Percentiles rank a stretch among this genome's conserved stretches.
These are phyloP conservation scores for Datura wrightii DNA, from an alignment of 257 asterid species.

Conservation along the genomic window DNA sequence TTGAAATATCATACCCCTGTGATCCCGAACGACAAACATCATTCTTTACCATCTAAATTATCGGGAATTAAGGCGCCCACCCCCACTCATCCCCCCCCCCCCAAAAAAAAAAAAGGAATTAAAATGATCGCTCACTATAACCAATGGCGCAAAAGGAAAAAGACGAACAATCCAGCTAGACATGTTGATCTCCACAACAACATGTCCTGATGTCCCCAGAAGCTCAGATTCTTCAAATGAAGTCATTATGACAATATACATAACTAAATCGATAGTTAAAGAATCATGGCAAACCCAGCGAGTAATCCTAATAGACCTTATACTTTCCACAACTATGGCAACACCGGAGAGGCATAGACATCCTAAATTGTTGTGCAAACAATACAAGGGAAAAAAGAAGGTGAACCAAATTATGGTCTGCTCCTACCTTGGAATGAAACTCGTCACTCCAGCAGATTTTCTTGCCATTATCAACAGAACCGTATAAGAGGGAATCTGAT, in stretches of 20 bases:
- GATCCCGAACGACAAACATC: not conserved
- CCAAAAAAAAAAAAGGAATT: not conserved
- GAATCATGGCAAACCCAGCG: not conserved
- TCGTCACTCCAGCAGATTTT: slow-evolving; percentile 91
- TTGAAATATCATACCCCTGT: not conserved
- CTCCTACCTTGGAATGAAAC: slow-evolving; percentile 84
- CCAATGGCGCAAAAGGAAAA: not conserved
- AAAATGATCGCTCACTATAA: not conserved
- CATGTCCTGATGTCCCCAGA: not conserved
- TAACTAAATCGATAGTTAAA: not conserved
- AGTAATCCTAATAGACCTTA: not conserved
- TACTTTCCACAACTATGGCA: slow-evolving; percentile 9
- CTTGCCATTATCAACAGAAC: slow-evolving; percentile 97
- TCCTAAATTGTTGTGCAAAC: slow-evolving; percentile 6
- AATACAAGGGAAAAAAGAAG: slow-evolving; percentile 2
- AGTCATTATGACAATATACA: not conserved
- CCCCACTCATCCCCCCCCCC: not conserved
- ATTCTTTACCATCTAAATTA: slow-evolving; percentile 6
- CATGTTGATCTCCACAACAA: not conserved
- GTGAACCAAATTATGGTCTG: not conserved
- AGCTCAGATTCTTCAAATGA: slow-evolving; percentile 27
- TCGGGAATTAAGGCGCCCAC: not conserved
- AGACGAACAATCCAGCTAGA: not conserved
- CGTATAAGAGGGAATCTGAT: slow-evolving; percentile 90
- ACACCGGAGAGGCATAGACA: not conserved